Evolutionary conservation across 129 eudicot genomes (phyloP).

Genomic region (Mikania micrantha): DNA sequence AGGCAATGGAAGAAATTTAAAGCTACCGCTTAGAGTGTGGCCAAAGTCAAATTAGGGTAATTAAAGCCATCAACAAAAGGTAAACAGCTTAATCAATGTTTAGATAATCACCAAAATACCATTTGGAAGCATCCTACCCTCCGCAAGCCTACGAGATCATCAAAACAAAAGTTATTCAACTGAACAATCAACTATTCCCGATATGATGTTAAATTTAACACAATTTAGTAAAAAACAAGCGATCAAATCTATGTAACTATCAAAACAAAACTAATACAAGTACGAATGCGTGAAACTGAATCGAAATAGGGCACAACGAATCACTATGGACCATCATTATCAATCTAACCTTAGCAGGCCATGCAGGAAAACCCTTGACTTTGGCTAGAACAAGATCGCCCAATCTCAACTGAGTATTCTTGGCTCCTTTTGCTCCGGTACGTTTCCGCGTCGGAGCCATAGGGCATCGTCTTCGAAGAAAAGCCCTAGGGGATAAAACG

Average conservation of each 20-base stretch:
- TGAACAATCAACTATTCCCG: not conserved
- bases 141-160: constrained; percentile 15
- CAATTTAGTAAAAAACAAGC: not conserved
- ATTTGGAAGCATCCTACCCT: constrained; percentile 6
- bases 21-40: constrained; percentile 7
- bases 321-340: not conserved
- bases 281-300: not conserved
- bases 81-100: constrained; percentile 11
- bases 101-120: constrained; percentile 16
- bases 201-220: constrained; percentile 9
- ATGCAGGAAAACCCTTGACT: constrained; percentile 91
- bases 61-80: constrained; percentile 6
- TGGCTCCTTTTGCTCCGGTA: constrained; percentile 63
- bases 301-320: constrained; percentile 6
- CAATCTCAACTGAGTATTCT: constrained; percentile 49
- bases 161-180: not conserved
- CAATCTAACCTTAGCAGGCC: constrained; percentile 90
- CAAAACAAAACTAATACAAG: not conserved
- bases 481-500: constrained; percentile 16
- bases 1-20: constrained; percentile 11
- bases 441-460: constrained; percentile 95
- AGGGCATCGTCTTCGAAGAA: constrained; percentile 21
- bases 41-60: constrained; percentile 25
- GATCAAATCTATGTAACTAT: constrained; percentile 1
- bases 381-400: constrained; percentile 99